Evolutionary conservation across 164 flowering plant species (phyloP).

Genomic region (Vitis cinerea): DNA sequence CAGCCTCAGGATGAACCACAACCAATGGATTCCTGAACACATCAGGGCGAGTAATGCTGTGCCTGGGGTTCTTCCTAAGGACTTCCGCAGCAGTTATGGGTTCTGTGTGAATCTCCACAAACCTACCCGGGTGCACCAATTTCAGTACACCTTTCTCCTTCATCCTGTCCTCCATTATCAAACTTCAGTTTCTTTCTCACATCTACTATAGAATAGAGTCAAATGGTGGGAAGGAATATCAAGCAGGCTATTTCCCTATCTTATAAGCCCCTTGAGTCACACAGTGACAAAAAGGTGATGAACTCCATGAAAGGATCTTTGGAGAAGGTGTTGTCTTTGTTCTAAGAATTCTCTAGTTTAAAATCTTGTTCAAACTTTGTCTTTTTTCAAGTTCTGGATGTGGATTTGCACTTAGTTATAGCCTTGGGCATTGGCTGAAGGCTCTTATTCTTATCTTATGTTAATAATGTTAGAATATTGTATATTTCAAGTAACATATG

Average conservation of each 20-base stretch:
- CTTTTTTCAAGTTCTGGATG: background rate
- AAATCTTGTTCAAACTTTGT: background rate
- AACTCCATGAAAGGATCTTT: constrained; percentile 4
- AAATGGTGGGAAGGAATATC: constrained; percentile 5
- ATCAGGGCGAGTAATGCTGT: constrained; percentile 61
- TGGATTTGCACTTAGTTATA: background rate
- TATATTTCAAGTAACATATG: no score
- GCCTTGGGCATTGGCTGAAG: background rate
- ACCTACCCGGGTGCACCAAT: constrained; percentile 50
- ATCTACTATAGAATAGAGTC: background rate
- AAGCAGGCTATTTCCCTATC: background rate
- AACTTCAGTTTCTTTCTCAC: background rate
- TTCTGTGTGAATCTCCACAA: constrained; percentile 34
- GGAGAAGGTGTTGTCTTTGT: constrained; percentile 1
- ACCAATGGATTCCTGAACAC: constrained; percentile 60
- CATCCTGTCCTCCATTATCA: constrained; percentile 17
- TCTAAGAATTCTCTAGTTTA: background rate
- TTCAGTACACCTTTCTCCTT: constrained; percentile 41
- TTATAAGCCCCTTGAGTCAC: constrained; percentile 4
- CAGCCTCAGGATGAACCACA: constrained; percentile 55
- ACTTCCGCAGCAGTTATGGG: constrained; percentile 49
- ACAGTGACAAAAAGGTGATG: constrained; percentile 14
- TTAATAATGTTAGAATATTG: no score
- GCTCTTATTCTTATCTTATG: background rate
- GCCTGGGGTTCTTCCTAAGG: constrained; percentile 57